Conservation (phyloP, 202 grass and related monocot genomes). For the Cymbopogon flexuosus region DNA sequence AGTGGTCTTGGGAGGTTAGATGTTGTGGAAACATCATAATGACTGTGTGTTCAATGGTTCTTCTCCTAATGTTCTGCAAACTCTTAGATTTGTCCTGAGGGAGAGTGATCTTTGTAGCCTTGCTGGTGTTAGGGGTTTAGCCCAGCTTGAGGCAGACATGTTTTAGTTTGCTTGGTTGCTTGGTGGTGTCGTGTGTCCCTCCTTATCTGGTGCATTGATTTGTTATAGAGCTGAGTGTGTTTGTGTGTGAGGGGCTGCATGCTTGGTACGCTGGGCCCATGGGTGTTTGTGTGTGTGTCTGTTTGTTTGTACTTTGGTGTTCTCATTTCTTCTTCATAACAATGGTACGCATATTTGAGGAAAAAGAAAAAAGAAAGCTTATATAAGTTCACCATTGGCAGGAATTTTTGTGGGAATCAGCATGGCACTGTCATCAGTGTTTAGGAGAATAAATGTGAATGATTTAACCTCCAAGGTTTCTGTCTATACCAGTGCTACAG, state of each 20-base stretch:
- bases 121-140: neutral
- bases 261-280: neutral
- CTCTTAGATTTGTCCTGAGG: neutral
- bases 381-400: neutral
- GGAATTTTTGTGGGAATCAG: neutral
- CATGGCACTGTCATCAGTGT: conserved; percentile 67
- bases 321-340: neutral
- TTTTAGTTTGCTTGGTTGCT: neutral
- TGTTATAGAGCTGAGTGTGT: neutral
- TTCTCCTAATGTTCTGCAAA: neutral
- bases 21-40: neutral
- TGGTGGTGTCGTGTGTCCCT: neutral
- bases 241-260: neutral
- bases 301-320: neutral
- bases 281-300: neutral
- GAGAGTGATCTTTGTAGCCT: neutral
- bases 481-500: conserved; percentile 43
- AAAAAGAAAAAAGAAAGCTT: neutral
- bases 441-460: conserved; percentile 61
- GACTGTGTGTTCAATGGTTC: neutral
- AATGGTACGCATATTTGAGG: neutral
- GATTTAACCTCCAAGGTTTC: conserved; percentile 59
- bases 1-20: neutral
- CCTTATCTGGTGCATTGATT: neutral
- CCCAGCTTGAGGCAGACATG: neutral